Conservation (phyloP, 768 basidiomycete genomes). For the Phallus indusiatus region DNA sequence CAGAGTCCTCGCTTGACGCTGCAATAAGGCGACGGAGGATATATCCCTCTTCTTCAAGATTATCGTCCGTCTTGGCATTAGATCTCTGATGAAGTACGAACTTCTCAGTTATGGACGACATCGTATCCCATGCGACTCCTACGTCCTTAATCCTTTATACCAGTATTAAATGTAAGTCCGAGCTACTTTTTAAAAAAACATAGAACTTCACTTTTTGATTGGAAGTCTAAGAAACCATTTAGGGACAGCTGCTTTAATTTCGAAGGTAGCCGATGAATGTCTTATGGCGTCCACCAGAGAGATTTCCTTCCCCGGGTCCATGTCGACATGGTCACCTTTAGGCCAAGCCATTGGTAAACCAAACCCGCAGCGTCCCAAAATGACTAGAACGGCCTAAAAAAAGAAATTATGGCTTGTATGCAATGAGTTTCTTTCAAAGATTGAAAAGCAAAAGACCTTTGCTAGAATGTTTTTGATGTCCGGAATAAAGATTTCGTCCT, state of each 20-base stretch:
- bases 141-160: background rate
- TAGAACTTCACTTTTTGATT: background rate
- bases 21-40: conserved; percentile 11
- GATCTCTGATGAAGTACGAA: background rate
- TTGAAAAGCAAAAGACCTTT: background rate
- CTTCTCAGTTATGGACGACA: background rate
- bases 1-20: conserved; percentile 3
- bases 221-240: conserved; percentile 7
- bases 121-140: conserved; percentile 5
- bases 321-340: background rate
- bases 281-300: background rate
- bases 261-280: background rate
- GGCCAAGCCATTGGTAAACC: conserved; percentile 7
- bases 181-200: background rate
- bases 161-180: too few species aligned
- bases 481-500: background rate
- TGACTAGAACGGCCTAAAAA: background rate
- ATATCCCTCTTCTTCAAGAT: background rate
- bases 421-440: background rate
- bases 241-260: background rate
- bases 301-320: background rate
- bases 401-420: background rate
- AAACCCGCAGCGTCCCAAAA: conserved; percentile 6
- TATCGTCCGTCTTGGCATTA: conserved; percentile 1
- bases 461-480: background rate